phyloP scores from a whole-genome alignment of 345 rosid genomes.

The Geranium rotundifolium region DNA sequence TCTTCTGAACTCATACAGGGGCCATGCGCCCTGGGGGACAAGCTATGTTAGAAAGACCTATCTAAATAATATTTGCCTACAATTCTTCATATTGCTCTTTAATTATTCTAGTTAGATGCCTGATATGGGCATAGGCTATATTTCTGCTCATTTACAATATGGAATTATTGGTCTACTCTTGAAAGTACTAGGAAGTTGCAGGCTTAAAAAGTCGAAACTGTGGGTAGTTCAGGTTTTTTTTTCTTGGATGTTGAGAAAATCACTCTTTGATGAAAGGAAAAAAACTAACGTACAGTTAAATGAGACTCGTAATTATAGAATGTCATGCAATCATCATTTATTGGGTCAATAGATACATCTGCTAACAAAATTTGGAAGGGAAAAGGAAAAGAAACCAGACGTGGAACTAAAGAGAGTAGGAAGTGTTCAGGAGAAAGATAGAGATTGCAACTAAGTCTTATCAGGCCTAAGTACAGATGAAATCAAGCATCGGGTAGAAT shows the following conservation, averaged over 20 bases:
- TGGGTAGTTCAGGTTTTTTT: too few species aligned
- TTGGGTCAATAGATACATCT: neutral
- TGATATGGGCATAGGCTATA: neutral
- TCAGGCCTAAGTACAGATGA: neutral
- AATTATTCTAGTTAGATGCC: neutral
- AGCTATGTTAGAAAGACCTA: neutral
- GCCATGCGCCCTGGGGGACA: neutral
- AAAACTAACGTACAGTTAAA: neutral
- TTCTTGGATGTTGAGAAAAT: too few species aligned
- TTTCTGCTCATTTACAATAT: too few species aligned
- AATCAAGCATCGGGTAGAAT: slow-evolving; percentile 31
- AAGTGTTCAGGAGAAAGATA: neutral
- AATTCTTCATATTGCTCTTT: neutral
- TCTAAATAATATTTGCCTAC: neutral
- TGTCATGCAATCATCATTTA: neutral
- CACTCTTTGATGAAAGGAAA: too few species aligned
- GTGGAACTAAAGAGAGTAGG: neutral
- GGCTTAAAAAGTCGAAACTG: too few species aligned
- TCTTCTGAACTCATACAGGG: neutral
- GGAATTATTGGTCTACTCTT: too few species aligned
- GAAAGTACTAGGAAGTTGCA: too few species aligned
- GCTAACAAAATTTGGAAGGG: neutral
- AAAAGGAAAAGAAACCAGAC: neutral
- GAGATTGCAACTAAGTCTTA: neutral
- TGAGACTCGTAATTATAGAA: neutral